These are phyloP conservation scores for Trichoderma semiorbis DNA, from an alignment of 2,329 filamentous ascomycete species.

Conservation along the genomic window DNA sequence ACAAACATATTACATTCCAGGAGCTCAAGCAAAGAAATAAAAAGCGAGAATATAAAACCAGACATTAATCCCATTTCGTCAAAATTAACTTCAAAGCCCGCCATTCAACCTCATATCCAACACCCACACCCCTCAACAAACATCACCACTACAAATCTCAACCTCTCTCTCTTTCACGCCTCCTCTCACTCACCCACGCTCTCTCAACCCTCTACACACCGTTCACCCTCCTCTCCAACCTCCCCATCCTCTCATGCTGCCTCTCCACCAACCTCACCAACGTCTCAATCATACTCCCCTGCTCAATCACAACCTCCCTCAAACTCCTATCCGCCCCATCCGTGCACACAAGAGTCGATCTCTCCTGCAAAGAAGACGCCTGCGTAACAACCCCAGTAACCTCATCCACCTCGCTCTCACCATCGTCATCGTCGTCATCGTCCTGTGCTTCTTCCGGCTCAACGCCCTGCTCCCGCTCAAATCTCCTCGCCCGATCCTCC, in stretches of 20 bases:
- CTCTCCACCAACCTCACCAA: not conserved
- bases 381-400: not conserved
- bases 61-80: not conserved
- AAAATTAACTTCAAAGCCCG: not conserved
- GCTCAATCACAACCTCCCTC: not conserved
- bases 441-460: not conserved
- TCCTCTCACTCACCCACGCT: not conserved
- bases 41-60: not conserved
- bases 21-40: not conserved
- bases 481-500: not conserved
- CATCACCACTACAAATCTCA: not conserved
- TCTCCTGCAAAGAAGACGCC: not conserved
- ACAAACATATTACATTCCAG: not conserved
- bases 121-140: not conserved
- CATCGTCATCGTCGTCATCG: not conserved
- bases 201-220: not conserved
- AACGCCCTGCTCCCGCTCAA: not conserved
- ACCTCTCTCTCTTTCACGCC: not conserved
- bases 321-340: not conserved
- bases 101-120: not conserved
- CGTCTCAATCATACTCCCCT: not conserved
- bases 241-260: not conserved
- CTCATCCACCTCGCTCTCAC: not conserved
- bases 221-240: not conserved
- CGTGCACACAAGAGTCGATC: not conserved